Evolutionary conservation across 495 filamentous ascomycete genomes (phyloP), one percentile per base, ranked within the genome.

Genomic region (Penicillium goetzii): DNA sequence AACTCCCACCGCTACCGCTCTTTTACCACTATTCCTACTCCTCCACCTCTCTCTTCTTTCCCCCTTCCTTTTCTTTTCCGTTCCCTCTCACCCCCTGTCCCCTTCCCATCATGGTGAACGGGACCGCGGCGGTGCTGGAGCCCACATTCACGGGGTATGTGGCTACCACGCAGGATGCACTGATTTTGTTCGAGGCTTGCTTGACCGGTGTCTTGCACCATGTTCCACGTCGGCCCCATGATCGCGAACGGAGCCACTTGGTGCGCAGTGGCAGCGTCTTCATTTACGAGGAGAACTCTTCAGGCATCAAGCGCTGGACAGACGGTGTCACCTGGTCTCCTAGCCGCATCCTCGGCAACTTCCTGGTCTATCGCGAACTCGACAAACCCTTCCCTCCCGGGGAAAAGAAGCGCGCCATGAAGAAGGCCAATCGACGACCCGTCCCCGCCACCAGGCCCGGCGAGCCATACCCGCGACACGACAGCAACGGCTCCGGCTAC

Each of bases 231-330:
- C 86, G 93, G 26, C 93, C 93, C 0, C 90, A 94, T 67, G 93
- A 97, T 63, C 82, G 89, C 26, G 93, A 97, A 70, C 86, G 93
- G 38, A 76, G 79, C 10, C 72, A 81, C 17, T 80, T 94, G 43
- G 93, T 97, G 67, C 84, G 81, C 60, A 96, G 91, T 69, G 93
- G 93, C 25, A 88, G 89, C 58, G 85, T 96, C 12, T 94, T 97
- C 73, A 90, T 97, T 65, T 97, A 96, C 75, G 91, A 95, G 70
- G 92, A 96, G 71, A 86, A 90, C 59, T 87, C 90, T 1, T 94
- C 92, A 1, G 91, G 90, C 2, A 96, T 97, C 75, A 96, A 94
- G 77, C 84, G 93, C 43, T 97, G 93, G 93, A 97, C 93, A 0
- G 93, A 97, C 72, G 92, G 92, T 3, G 84, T 91, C 14, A 86